phyloP scores from a whole-genome alignment of 495 filamentous ascomycete species.

The Corynascus novoguineensis region DNA sequence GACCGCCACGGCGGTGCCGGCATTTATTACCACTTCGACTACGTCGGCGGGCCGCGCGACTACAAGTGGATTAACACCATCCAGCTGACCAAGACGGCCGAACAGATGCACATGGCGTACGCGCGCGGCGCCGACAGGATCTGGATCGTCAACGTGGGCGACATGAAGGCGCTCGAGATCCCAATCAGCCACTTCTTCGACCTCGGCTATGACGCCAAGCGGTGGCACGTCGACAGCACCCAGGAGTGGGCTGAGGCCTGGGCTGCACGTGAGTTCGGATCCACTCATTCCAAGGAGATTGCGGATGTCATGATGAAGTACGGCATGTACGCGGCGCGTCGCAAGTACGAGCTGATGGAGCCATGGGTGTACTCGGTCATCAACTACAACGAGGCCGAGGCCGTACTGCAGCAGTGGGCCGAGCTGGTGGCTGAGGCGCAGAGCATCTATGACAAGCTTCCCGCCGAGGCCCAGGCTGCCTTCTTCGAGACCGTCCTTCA shows the following conservation, averaged over 20 bases:
- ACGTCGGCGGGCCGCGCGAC: slow-evolving; percentile 57
- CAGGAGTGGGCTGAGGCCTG: slow-evolving; percentile 51
- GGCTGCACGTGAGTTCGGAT: slow-evolving; percentile 57
- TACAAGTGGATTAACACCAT: slow-evolving; percentile 73
- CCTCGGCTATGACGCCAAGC: slow-evolving; percentile 57
- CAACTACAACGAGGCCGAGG: slow-evolving; percentile 68
- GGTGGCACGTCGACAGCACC: slow-evolving; percentile 51
- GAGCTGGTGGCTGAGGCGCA: slow-evolving; percentile 50
- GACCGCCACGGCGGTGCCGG: slow-evolving; percentile 59
- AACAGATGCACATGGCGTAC: slow-evolving; percentile 60
- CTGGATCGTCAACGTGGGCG: slow-evolving; percentile 74
- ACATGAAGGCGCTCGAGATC: slow-evolving; percentile 64
- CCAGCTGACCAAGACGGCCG: slow-evolving; percentile 57
- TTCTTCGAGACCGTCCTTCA: slow-evolving; percentile 71
- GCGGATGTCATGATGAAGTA: slow-evolving; percentile 55
- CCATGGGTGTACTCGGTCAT: slow-evolving; percentile 57
- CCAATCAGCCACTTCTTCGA: slow-evolving; percentile 65
- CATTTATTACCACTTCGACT: slow-evolving; percentile 77
- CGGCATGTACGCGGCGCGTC: slow-evolving; percentile 55
- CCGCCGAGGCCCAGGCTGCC: slow-evolving; percentile 43
- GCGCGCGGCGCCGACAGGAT: slow-evolving; percentile 58
- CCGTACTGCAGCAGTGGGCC: slow-evolving; percentile 58
- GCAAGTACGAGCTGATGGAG: slow-evolving; percentile 67
- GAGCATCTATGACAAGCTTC: slow-evolving; percentile 50
- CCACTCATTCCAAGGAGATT: slow-evolving; percentile 44